Conservation (phyloP, 75 land plant species). For the Selaginella moellendorffii region DNA sequence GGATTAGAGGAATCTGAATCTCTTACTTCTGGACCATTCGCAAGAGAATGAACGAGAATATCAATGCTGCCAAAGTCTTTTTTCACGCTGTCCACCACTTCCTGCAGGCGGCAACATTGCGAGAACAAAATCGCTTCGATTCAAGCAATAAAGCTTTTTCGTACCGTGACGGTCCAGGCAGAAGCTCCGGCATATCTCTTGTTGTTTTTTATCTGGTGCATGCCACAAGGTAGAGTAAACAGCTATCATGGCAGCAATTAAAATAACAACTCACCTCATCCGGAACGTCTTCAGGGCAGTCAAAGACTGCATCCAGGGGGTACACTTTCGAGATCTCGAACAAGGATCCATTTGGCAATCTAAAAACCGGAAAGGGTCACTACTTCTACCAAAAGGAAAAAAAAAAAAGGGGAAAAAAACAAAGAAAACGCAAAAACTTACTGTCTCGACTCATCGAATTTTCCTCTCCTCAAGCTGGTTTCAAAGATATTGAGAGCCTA, state of each 20-base stretch:
- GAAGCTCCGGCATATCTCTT: constrained; percentile 85
- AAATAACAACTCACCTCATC: constrained; percentile 53
- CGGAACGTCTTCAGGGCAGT: constrained; percentile 79
- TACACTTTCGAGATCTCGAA: constrained; percentile 85
- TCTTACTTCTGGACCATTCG: constrained; percentile 88
- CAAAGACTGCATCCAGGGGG: constrained; percentile 92
- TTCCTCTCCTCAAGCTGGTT: constrained; percentile 84
- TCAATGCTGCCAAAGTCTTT: constrained; percentile 92
- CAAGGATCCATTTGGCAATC: constrained; percentile 89
- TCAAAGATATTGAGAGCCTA: constrained; percentile 98
- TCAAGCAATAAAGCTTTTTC: background rate
- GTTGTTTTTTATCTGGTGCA: constrained; percentile 80
- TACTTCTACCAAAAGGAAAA: no score
- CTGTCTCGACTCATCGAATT: constrained; percentile 88
- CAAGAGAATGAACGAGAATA: constrained; percentile 93
- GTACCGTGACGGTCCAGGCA: constrained; percentile 89
- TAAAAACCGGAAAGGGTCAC: constrained; percentile 20
- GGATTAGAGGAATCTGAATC: no score
- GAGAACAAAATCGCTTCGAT: no score
- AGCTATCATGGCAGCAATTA: background rate
- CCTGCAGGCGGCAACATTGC: no score
- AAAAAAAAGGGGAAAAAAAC: background rate
- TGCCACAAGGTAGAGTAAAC: background rate
- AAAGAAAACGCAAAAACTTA: constrained; percentile 20
- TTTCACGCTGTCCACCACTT: constrained; percentile 78